A percentile compares a stretch with the other conserved stretches of the same genome.
phyloP scores from a whole-genome alignment of 2,329 filamentous ascomycete genomes.

The Coniochaeta prunicola region DNA sequence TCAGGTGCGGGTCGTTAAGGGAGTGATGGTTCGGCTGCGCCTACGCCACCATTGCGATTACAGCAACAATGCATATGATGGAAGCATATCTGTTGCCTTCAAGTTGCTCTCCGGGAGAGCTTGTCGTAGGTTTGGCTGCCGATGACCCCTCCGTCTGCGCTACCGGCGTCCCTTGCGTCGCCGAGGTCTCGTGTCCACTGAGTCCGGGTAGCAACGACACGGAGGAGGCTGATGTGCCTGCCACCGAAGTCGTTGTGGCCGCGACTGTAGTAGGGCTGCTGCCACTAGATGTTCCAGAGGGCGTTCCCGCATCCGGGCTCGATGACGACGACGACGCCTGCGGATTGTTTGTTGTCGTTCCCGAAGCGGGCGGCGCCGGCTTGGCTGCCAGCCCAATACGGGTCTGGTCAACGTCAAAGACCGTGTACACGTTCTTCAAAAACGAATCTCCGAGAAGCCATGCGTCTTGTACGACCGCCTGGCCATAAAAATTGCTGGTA shows the following conservation, averaged over 20 bases:
- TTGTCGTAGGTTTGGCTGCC: conserved; percentile 11
- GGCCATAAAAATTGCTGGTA: conserved; percentile 68
- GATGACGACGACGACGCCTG: neutral
- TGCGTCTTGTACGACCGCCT: conserved; percentile 54
- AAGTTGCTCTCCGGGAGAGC: conserved; percentile 16
- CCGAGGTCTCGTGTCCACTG: conserved; percentile 27
- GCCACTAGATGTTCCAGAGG: neutral
- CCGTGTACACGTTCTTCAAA: conserved; percentile 81
- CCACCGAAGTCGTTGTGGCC: conserved; percentile 6
- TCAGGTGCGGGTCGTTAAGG: neutral
- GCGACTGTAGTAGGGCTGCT: neutral
- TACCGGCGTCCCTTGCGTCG: conserved; percentile 15
- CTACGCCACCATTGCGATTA: conserved; percentile 15
- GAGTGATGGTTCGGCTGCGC: neutral
- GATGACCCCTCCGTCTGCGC: conserved; percentile 11
- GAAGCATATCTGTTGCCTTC: conserved; percentile 11
- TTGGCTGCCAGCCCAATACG: conserved; percentile 46
- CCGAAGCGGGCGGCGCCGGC: conserved; percentile 13
- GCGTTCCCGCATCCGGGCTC: neutral
- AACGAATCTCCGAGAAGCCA: conserved; percentile 87
- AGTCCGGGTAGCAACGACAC: conserved; percentile 19
- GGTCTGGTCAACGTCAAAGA: conserved; percentile 69
- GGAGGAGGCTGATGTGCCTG: conserved; percentile 8
- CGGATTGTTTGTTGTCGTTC: conserved; percentile 9
- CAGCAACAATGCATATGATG: conserved; percentile 15